Base-by-base conservation (phyloP, 192 early-diverging fungal genomes). In the Allomyces macrogynus region DNA sequence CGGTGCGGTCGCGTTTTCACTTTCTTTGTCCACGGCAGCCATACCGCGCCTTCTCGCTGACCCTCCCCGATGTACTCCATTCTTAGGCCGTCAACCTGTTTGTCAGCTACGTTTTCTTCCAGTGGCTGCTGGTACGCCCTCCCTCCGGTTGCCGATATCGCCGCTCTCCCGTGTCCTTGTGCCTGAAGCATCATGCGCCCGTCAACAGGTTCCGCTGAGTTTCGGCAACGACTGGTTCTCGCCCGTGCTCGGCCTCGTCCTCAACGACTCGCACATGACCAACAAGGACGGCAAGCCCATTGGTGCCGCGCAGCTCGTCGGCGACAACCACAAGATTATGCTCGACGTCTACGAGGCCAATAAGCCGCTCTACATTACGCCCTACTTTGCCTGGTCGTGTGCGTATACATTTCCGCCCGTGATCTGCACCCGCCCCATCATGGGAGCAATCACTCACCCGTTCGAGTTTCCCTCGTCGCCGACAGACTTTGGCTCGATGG, bases 11-110 rank as follows among this genome's bases (percentile, higher is more conserved):
- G 32, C 7, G 7, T 40, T 40, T 40, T 8, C 32, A n/a, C 32
- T 40, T 0, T 3, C 32, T 8, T 8, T 40, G 4, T 40, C 7
- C 32, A 40, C 32, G 32, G 32, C 32, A 40, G 8, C 4, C 32
- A 77, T 8, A 79, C 82, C 4, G 77, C 76, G 61, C 71, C 70
- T 16, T 67, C 65, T 49, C 84, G n/a, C 82, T 71, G 32, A 40
- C 32, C 32, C 3, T 7, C 8, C 32, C 32, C 32, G 4, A 8
- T 40, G 3, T 40, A 7, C 32, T 2, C 32, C 89, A 89, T 27
- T 90, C 80, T 75, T 80, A 77, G 67, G 81, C 82, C 27, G 77
- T 81, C 70, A 89, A 88, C 66, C 79, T 86, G 67, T 79, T 88
- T 66, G 81, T 80, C 12, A 84, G 86, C 10, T 84, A 85, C 62